These are phyloP conservation scores for Cytospora piceicola DNA, from an alignment of 2,329 filamentous ascomycete species.

Conservation along the genomic window DNA sequence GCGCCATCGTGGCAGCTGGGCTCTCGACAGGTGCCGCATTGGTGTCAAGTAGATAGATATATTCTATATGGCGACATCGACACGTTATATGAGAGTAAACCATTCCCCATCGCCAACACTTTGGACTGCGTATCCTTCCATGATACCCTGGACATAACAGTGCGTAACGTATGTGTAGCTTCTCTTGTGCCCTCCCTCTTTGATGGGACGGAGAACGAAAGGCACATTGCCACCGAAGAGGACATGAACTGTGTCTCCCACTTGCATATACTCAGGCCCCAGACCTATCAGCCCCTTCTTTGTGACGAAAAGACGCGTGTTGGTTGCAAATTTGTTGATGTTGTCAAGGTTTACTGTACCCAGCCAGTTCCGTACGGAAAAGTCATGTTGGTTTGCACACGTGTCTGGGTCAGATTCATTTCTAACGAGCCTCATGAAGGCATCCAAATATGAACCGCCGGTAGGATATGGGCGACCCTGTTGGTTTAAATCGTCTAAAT, in stretches of 20 bases:
- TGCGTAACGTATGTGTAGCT: neutral
- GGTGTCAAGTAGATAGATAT: neutral
- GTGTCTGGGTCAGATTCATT: neutral
- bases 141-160: neutral
- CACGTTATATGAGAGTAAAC: neutral
- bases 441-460: neutral
- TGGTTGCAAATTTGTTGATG: neutral
- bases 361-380: neutral
- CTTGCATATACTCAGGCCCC: neutral
- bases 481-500: neutral
- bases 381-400: neutral
- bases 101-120: neutral
- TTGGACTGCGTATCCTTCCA: neutral
- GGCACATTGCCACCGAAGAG: neutral
- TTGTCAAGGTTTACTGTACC: neutral
- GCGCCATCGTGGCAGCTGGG: neutral
- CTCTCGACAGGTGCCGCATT: neutral
- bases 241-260: conserved; percentile 1
- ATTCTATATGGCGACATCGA: neutral
- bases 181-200: neutral
- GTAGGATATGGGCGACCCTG: neutral
- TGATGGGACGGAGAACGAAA: neutral
- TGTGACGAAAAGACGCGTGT: neutral
- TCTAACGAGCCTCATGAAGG: neutral
- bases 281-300: neutral